These are phyloP conservation scores for Panaeolus cyanescens DNA, from an alignment of 768 basidiomycete species.

Conservation along the genomic window DNA sequence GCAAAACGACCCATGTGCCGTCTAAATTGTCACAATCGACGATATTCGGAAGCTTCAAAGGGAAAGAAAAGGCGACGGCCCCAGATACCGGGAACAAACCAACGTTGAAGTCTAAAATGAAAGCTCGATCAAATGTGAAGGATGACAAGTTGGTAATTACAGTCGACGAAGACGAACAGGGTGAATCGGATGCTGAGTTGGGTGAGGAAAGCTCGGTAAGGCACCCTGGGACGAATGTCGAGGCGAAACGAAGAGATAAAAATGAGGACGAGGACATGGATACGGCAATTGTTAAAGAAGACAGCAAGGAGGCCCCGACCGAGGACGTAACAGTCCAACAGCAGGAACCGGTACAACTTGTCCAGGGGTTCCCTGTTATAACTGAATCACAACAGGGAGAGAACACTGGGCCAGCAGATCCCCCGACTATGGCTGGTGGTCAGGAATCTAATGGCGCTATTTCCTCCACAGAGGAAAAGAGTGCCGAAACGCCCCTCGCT, in stretches of 20 bases:
- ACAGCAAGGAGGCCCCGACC: background rate
- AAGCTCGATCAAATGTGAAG: slow-evolving; percentile 30
- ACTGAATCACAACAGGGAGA: background rate
- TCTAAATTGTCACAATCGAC: background rate
- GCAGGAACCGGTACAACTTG: background rate
- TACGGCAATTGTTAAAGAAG: background rate
- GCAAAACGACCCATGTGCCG: slow-evolving; percentile 2
- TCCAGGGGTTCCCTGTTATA: background rate
- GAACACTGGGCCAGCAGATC: background rate
- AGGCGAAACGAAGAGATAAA: background rate
- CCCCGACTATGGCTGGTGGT: background rate
- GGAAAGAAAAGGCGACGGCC: slow-evolving; percentile 7
- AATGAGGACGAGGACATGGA: background rate
- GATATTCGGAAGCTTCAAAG: slow-evolving; percentile 1
- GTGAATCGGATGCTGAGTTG: slow-evolving; percentile 21
- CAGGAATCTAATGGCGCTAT: background rate
- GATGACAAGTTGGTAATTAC: slow-evolving; percentile 29
- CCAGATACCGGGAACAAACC: background rate
- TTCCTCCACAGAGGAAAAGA: background rate
- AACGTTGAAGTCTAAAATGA: slow-evolving; percentile 30
- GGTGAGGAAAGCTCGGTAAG: background rate
- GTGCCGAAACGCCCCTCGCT: background rate
- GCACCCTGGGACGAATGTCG: background rate
- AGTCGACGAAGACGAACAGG: slow-evolving; percentile 29
- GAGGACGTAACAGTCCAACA: background rate